Percentiles rank a stretch among this genome's conserved stretches.
These are phyloP conservation scores for Xerocomellus amylosporus DNA, from an alignment of 768 basidiomycete genomes.

Conservation along the genomic window DNA sequence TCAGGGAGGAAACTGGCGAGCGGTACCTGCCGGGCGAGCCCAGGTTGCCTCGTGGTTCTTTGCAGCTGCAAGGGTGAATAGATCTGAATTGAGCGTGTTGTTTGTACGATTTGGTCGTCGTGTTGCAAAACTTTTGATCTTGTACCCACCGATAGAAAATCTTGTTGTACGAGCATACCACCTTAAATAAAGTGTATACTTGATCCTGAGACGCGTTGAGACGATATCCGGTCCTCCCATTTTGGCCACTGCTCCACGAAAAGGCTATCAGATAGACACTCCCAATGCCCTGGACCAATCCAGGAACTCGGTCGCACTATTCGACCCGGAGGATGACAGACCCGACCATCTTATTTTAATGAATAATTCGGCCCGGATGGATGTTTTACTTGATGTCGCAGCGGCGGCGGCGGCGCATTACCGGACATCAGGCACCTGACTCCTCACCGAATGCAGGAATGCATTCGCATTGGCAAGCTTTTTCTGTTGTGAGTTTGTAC, in stretches of 20 bases:
- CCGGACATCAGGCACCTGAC: neutral
- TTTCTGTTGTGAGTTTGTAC: neutral
- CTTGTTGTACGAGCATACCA: slow-evolving; percentile 7
- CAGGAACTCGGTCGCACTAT: too few species aligned
- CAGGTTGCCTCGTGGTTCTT: slow-evolving; percentile 58
- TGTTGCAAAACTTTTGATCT: neutral
- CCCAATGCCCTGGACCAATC: too few species aligned
- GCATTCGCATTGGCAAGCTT: too few species aligned
- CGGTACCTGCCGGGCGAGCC: slow-evolving; percentile 66
- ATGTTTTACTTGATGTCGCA: too few species aligned
- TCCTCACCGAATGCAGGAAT: neutral
- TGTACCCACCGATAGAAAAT: neutral
- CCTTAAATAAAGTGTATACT: neutral
- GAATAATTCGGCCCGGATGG: too few species aligned
- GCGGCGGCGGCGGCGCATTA: too few species aligned
- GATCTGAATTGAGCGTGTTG: neutral
- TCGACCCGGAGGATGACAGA: too few species aligned
- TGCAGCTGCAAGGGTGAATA: slow-evolving; percentile 46
- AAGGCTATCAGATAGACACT: neutral
- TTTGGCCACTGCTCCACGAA: neutral
- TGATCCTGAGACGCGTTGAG: neutral
- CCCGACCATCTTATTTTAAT: too few species aligned
- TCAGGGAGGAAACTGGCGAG: slow-evolving; percentile 74
- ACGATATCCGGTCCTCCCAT: neutral
- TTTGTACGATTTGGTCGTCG: slow-evolving; percentile 17